A percentile compares a stretch with the other conserved stretches of the same genome.
Conservation (phyloP, 805 yeast species). For the Barnettozyma siamensis region DNA sequence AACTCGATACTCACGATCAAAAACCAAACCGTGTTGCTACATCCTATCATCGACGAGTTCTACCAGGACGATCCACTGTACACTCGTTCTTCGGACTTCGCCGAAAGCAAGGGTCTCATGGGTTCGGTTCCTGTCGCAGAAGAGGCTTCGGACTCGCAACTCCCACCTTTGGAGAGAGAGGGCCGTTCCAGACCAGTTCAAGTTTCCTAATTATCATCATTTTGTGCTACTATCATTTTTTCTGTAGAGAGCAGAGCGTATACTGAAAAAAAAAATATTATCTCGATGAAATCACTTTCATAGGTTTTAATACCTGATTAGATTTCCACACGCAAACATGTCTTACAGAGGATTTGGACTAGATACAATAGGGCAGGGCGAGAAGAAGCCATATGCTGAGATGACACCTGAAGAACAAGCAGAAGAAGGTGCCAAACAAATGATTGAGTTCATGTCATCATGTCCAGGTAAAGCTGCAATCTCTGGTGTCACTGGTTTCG, state of each 20-base stretch:
- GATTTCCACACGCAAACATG: too few relatives aligned
- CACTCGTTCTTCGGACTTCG: conserved; percentile 71
- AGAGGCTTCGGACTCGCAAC: conserved; percentile 38
- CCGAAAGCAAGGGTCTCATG: conserved; percentile 88
- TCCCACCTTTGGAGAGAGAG: conserved; percentile 78
- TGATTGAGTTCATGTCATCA: conserved; percentile 81
- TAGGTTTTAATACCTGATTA: neutral
- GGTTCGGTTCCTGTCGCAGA: conserved; percentile 79
- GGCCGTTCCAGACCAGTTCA: conserved; percentile 42
- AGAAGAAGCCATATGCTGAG: conserved; percentile 49
- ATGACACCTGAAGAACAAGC: conserved; percentile 93
- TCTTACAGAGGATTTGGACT: conserved; percentile 38
- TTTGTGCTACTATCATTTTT: neutral
- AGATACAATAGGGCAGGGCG: conserved; percentile 34
- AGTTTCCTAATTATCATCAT: neutral
- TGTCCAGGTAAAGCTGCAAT: conserved; percentile 92
- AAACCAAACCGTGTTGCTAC: conserved; percentile 81
- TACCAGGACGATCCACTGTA: conserved; percentile 66
- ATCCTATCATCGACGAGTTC: conserved; percentile 88
- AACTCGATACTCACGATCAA: conserved; percentile 79
- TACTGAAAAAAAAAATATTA: neutral
- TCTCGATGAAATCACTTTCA: neutral
- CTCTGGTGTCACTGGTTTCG: conserved; percentile 92
- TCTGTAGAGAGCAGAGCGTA: neutral
- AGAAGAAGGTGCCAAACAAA: conserved; percentile 77